Percentiles rank a stretch among this genome's conserved stretches.
Evolutionary conservation across 768 basidiomycete species (phyloP).

Genomic region (Lactifluus hygrophoroides): DNA sequence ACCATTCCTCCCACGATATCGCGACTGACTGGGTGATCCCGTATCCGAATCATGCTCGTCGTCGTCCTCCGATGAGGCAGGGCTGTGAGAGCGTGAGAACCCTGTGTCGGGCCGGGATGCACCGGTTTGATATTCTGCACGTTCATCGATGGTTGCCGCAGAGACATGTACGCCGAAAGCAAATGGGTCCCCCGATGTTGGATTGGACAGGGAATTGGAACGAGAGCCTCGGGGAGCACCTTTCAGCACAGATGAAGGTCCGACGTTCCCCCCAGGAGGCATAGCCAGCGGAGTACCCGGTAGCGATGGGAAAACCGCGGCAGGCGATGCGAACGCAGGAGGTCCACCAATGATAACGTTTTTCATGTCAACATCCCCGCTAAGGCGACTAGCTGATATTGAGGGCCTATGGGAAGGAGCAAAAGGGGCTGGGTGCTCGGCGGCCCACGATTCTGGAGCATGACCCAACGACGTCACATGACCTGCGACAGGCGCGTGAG

Average conservation of each 20-base stretch:
- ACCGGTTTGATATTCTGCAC: conserved; percentile 17
- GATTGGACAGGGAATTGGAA: conserved; percentile 28
- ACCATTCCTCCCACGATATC: conserved; percentile 13
- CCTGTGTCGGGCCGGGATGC: conserved; percentile 25
- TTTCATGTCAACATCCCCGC: conserved; percentile 19
- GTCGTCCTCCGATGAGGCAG: conserved; percentile 27
- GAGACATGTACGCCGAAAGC: conserved; percentile 24
- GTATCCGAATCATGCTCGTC: conserved; percentile 27
- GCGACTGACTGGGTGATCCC: conserved; percentile 26
- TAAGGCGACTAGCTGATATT: conserved; percentile 24
- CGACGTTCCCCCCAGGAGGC: conserved; percentile 17
- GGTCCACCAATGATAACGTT: conserved; percentile 10
- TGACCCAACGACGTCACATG: conserved; percentile 29
- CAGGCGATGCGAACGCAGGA: conserved; percentile 21
- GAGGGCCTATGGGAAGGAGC: conserved; percentile 25
- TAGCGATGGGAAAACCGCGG: conserved; percentile 29
- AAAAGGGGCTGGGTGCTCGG: conserved; percentile 10
- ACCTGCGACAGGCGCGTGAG: conserved; percentile 21
- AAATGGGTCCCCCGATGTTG: conserved; percentile 24
- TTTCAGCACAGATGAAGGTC: conserved; percentile 17
- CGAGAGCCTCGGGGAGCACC: conserved; percentile 24
- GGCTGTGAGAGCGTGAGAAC: conserved; percentile 20
- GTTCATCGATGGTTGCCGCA: conserved; percentile 22
- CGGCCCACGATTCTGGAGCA: conserved; percentile 19
- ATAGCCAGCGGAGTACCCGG: conserved; percentile 15